These are phyloP conservation scores for Phytophthora crassamura DNA, from an alignment of 352 stramenopile species.

Conservation along the genomic window DNA sequence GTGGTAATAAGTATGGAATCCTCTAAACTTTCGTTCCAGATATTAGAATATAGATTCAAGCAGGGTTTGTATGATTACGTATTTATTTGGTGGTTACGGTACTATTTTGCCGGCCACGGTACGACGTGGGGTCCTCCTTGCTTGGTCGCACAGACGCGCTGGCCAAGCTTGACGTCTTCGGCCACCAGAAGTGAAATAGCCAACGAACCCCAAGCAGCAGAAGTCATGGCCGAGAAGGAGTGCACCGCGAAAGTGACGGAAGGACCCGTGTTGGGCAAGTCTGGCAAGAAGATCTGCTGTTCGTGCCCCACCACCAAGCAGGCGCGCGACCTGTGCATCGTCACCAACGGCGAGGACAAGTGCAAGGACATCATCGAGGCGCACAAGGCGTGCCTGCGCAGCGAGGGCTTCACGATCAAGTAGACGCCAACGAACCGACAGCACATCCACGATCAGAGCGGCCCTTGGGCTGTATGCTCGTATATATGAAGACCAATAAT, in stretches of 20 bases:
- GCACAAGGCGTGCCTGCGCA: conserved; percentile 97
- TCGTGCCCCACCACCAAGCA: conserved; percentile 98
- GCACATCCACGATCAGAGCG: conserved; percentile 6
- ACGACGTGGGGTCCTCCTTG: conserved; percentile 22
- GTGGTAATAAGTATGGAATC: too few relatives aligned
- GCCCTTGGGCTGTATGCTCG: conserved; percentile 20
- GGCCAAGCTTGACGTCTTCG: neutral
- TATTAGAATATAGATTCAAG: too few relatives aligned
- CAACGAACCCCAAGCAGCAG: neutral
- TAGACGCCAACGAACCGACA: conserved; percentile 33
- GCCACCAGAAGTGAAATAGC: conserved; percentile 30
- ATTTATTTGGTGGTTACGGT: neutral
- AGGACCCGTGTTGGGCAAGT: conserved; percentile 88
- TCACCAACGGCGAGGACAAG: conserved; percentile 91
- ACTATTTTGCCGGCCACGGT: conserved; percentile 15
- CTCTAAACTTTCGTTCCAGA: too few relatives aligned
- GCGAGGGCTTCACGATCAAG: conserved; percentile 96
- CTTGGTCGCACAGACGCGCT: conserved; percentile 31
- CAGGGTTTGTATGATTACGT: conserved; percentile 13
- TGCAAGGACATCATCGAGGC: conserved; percentile 97
- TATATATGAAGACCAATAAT: conserved; percentile 45
- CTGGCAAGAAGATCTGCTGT: conserved; percentile 99
- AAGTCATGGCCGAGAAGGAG: conserved; percentile 60
- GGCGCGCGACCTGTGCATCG: conserved; percentile 91
- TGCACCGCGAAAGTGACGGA: conserved; percentile 30